Percentiles rank a stretch among this genome's conserved stretches.
Conservation (phyloP, 768 basidiomycete genomes). For the Macrolepiota fuliginosa region DNA sequence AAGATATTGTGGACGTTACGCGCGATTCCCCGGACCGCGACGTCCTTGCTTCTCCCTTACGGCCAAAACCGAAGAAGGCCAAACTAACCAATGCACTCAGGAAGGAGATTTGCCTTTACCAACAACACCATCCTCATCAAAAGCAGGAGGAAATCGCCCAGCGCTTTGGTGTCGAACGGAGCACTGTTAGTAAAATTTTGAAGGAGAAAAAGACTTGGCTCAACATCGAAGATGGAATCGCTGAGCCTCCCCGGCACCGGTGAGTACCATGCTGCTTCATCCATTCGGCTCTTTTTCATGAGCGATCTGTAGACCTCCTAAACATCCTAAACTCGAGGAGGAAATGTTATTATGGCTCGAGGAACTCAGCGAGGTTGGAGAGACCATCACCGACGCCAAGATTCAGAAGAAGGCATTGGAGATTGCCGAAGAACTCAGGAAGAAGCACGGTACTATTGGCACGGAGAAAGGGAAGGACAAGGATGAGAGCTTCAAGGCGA, state of each 20-base stretch:
- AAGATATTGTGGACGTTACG: constrained; percentile 16
- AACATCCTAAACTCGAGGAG: constrained; percentile 76
- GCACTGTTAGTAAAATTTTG: constrained; percentile 92
- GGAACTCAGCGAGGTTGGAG: constrained; percentile 43
- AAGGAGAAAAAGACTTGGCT: constrained; percentile 86
- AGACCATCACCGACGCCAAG: constrained; percentile 60
- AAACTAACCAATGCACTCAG: constrained; percentile 75
- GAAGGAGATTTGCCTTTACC: constrained; percentile 70
- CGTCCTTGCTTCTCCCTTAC: constrained; percentile 1
- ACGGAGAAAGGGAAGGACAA: constrained; percentile 17
- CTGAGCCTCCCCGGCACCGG: constrained; percentile 67
- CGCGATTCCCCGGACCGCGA: constrained; percentile 17
- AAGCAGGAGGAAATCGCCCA: constrained; percentile 85
- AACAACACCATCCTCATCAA: constrained; percentile 58
- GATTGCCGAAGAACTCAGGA: constrained; percentile 47
- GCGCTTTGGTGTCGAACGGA: constrained; percentile 78
- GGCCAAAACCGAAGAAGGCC: constrained; percentile 12
- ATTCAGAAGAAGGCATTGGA: constrained; percentile 66
- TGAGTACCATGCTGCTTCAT: constrained; percentile 23
- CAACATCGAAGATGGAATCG: constrained; percentile 57
- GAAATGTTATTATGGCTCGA: constrained; percentile 60
- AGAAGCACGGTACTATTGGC: constrained; percentile 36
- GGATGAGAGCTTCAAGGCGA: constrained; percentile 85
- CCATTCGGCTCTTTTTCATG: constrained; percentile 12
- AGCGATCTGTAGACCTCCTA: constrained; percentile 55